Percentiles rank a stretch among this genome's conserved stretches.
Evolutionary conservation across 2,329 filamentous ascomycete species (phyloP).

Genomic region (Phialemoniopsis sp.): DNA sequence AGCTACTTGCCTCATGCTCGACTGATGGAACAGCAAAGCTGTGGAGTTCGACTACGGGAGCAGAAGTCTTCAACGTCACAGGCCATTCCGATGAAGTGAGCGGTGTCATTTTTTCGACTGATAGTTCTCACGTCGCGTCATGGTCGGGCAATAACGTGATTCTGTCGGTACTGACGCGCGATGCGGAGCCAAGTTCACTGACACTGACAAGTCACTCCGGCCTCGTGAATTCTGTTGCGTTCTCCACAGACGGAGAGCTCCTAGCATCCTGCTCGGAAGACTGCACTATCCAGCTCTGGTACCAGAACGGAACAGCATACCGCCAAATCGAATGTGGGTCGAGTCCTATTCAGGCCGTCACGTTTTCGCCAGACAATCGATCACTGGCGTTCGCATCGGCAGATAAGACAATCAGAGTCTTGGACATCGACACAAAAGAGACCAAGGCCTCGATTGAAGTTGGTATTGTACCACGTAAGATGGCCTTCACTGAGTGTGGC

Average conservation of each 20-base stretch:
- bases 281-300: slow-evolving; percentile 1
- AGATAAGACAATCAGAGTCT: too few species aligned
- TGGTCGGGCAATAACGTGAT: too few species aligned
- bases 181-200: background rate
- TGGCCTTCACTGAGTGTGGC: too few species aligned
- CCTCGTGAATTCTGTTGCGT: background rate
- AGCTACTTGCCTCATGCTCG: slow-evolving; percentile 5
- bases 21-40: slow-evolving; percentile 7
- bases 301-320: background rate
- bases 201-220: background rate
- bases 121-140: background rate
- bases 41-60: slow-evolving; percentile 10
- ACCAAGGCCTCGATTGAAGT: too few species aligned
- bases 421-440: too few species aligned
- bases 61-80: background rate
- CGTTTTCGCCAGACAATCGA: too few species aligned
- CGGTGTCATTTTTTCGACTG: background rate
- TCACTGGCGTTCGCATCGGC: too few species aligned
- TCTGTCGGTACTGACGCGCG: too few species aligned
- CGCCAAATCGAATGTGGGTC: too few species aligned
- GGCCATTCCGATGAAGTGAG: background rate
- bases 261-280: slow-evolving; percentile 6
- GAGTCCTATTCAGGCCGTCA: too few species aligned
- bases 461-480: too few species aligned
- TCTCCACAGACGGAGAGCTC: background rate